phyloP scores from a whole-genome alignment of 202 grass and related monocot species.

The Carex arenaria region DNA sequence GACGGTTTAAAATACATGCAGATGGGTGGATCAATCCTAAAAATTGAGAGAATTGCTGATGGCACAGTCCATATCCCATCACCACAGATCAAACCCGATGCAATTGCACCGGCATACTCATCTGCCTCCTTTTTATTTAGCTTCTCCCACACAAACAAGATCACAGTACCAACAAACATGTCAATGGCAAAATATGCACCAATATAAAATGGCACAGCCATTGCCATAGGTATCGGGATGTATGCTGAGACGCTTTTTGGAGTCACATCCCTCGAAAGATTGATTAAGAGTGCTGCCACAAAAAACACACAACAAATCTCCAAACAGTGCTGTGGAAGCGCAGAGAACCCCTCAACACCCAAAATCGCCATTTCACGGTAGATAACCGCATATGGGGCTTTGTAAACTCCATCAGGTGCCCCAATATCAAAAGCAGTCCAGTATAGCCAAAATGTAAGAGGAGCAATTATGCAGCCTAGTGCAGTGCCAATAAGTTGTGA shows the following conservation, averaged over 20 bases:
- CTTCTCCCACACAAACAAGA: conserved; percentile 79
- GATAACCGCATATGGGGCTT: conserved; percentile 88
- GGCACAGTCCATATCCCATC: conserved; percentile 94
- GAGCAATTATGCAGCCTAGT: conserved; percentile 85
- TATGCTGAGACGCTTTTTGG: conserved; percentile 55
- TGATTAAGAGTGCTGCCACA: conserved; percentile 53
- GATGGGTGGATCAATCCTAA: conserved; percentile 78
- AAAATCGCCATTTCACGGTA: conserved; percentile 91
- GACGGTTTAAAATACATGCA: conserved; percentile 92
- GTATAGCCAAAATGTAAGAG: conserved; percentile 93
- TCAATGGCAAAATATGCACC: conserved; percentile 96
- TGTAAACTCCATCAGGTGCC: conserved; percentile 72
- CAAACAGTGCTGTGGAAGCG: conserved; percentile 75
- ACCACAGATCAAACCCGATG: conserved; percentile 88
- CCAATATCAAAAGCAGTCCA: conserved; percentile 90
- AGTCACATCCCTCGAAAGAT: conserved; percentile 48
- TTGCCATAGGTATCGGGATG: conserved; percentile 85
- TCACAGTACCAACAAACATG: conserved; percentile 80
- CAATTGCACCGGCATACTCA: conserved; percentile 59
- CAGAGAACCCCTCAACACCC: conserved; percentile 70
- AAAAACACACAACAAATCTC: conserved; percentile 72
- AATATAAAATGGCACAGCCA: conserved; percentile 94
- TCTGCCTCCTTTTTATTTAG: conserved; percentile 70
- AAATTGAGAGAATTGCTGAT: conserved; percentile 67
- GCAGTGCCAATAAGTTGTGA: conserved; percentile 84